Base-by-base conservation (phyloP, 2,329 filamentous ascomycete genomes). In the Fusarium sp. region DNA sequence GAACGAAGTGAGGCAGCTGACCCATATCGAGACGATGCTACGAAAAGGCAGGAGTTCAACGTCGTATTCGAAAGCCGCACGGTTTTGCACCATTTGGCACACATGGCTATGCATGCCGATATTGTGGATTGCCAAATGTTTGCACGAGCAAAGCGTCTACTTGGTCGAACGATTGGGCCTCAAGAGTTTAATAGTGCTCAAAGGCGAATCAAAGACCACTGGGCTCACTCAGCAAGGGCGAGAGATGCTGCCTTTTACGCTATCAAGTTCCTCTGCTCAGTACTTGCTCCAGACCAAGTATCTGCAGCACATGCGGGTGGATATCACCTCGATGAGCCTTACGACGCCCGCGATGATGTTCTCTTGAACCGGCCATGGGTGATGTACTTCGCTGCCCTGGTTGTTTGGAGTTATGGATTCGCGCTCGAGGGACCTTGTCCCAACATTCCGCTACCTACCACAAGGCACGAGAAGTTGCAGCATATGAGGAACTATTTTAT, bases 71-170 rank as follows among this genome's bases (percentile, higher is more conserved):
- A 98, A 80, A 94, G 92, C 70, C 90, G 94, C 25, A 97, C 93
- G 5, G 95, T 97, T 33, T 85, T 98, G 47, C 95, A 98, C 79
- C 94, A 97, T 76, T 86, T 99, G 17, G 96, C 96, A 1, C 96
- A 98, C 81, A 98, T 99, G 94, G 94, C 94, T 6, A 97, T 97
- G 88, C 94, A 98, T 78, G 94, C 97, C 29, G 95, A 98, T 78
- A 94, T 98, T 59, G 93, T 97, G n/a, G 95, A 98, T 80, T 95
- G 94, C 77, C 95, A 98, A 82, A 97, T 98, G 73, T 98, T 96
- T 80, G 96, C 95, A 9, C 91, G 95, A 13, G 94, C 95, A 3
- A 93, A 92, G 75, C 88, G 95, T 35, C 87, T 98, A 4, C 89
- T 98, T 7, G 95, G 96, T 27, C 91, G 95, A 50, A 91, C 92